Percentiles rank a stretch among this genome's conserved stretches.
Conservation (phyloP, 495 filamentous ascomycete species). For the Lophium mytilinum region DNA sequence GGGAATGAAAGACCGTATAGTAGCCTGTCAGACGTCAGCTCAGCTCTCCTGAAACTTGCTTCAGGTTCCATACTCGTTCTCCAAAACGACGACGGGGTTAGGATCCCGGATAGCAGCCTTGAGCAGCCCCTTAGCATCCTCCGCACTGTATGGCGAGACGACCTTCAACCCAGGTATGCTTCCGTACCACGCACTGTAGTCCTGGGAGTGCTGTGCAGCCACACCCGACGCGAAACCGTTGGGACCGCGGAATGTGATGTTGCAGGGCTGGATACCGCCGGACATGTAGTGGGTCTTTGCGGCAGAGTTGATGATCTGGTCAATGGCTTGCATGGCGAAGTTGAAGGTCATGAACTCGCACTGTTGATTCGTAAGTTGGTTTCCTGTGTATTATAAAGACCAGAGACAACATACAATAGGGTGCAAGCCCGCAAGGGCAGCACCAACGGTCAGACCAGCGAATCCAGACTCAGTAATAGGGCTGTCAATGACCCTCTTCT, state of each 20-base stretch:
- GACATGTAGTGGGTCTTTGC: conserved; percentile 99
- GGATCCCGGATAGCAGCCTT: conserved; percentile 98
- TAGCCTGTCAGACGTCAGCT: conserved; percentile 46
- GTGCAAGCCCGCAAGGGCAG: conserved; percentile 87
- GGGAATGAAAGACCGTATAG: conserved; percentile 90
- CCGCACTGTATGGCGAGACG: conserved; percentile 86
- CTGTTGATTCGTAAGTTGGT: conserved; percentile 36
- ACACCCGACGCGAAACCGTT: conserved; percentile 97
- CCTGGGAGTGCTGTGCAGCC: conserved; percentile 95
- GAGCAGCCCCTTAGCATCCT: conserved; percentile 94
- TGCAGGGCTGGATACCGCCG: conserved; percentile 97
- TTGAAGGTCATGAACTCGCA: conserved; percentile 99
- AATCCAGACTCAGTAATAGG: conserved; percentile 98
- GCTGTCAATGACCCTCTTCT: conserved; percentile 94
- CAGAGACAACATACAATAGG: conserved; percentile 63
- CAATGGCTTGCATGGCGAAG: conserved; percentile 99
- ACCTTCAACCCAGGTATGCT: conserved; percentile 97
- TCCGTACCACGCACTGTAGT: conserved; percentile 97
- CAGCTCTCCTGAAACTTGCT: background rate
- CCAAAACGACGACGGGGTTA: conserved; percentile 88
- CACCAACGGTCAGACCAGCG: conserved; percentile 82
- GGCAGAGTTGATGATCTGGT: conserved; percentile 98
- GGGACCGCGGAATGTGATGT: conserved; percentile 97
- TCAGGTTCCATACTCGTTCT: conserved; percentile 69
- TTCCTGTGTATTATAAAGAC: background rate